Base-by-base conservation (phyloP, 768 basidiomycete species). In the Lactarius quietus region DNA sequence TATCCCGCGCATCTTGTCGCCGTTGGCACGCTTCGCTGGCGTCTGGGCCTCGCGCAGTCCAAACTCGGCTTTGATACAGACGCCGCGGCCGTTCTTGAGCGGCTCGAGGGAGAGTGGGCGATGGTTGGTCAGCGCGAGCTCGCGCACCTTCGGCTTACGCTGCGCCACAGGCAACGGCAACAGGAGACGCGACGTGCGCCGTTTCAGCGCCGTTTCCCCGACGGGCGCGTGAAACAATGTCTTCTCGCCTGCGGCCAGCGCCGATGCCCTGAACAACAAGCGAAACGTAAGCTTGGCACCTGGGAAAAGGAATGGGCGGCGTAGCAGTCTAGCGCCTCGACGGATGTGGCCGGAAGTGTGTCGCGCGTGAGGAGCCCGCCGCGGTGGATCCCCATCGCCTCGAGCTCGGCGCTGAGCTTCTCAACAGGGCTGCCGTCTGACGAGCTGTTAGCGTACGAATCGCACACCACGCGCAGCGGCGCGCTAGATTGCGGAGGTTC, bases 21-120 rank as follows among this genome's bases (percentile, higher is more conserved):
- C 53, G 41, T 65, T 79, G 18, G 76, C 72, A 56, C 84, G 83
- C 70, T 81, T 84, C 58, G 79, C 80, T 3, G 57, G 31, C 52
- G 61, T 65, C 3, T 56, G 62, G 6, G 68, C 41, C 58, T 33
- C 72, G 60, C 74, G 75, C 57, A 86, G 63, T 20, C 74, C 72
- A n/a, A 85, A 72, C 71, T 87, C 86, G 6, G 76, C 77, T 70
- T 86, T 86, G 53, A 87, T 67, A 15, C 80, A 74, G 26, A 82
- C 71, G 17, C 74, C 76, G 5, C 75, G 74, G 18, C 73, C 74
- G 41, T 73, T 76, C 61, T 76, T 75, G 45, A 75, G 74, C 64
- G 76, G 75, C 73, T 88, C 88, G 36, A 88, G 72, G 62, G 85
- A 87, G 38, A 88, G 62, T 6, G 88, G 70, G 43, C 87, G 80